Percentiles rank a stretch among this genome's conserved stretches.
These are phyloP conservation scores for Pharus latifolius DNA, from an alignment of 176 grass and related monocot genomes.

Conservation along the genomic window DNA sequence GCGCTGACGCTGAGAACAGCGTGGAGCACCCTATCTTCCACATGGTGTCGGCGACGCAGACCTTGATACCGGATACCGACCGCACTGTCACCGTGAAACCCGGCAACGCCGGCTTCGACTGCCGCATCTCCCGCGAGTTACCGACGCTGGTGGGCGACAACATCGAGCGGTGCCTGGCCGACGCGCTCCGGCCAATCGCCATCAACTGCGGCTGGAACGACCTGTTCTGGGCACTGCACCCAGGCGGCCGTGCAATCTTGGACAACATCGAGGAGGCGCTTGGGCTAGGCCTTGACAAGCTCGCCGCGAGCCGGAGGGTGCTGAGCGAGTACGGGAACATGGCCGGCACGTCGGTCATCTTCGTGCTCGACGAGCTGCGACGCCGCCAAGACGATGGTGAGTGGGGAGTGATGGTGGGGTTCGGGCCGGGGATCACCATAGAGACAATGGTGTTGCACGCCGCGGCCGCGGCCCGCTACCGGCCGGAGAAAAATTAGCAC, in stretches of 20 bases:
- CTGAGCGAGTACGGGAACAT: slow-evolving; percentile 36
- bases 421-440: slow-evolving; percentile 39
- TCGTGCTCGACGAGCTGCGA: slow-evolving; percentile 52
- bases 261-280: slow-evolving; percentile 20
- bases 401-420: slow-evolving; percentile 39
- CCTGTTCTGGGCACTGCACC: slow-evolving; percentile 53
- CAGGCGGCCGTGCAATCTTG: slow-evolving; percentile 17
- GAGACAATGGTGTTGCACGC: slow-evolving; percentile 22
- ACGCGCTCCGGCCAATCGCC: slow-evolving; percentile 6
- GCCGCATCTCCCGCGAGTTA: neutral
- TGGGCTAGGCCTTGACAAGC: slow-evolving; percentile 18
- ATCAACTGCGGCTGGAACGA: slow-evolving; percentile 14
- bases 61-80: slow-evolving; percentile 12
- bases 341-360: slow-evolving; percentile 32
- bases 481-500: too few relatives aligned
- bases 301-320: slow-evolving; percentile 11
- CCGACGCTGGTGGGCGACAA: slow-evolving; percentile 10
- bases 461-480: neutral
- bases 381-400: slow-evolving; percentile 9
- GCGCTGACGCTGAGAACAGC: slow-evolving; percentile 2
- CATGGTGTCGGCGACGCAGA: slow-evolving; percentile 20
- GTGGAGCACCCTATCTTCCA: slow-evolving; percentile 20
- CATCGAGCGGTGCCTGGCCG: slow-evolving; percentile 31
- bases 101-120: neutral
- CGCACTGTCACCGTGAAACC: neutral